phyloP scores from a whole-genome alignment of 441 rosid genomes.

The Erodium texanum region DNA sequence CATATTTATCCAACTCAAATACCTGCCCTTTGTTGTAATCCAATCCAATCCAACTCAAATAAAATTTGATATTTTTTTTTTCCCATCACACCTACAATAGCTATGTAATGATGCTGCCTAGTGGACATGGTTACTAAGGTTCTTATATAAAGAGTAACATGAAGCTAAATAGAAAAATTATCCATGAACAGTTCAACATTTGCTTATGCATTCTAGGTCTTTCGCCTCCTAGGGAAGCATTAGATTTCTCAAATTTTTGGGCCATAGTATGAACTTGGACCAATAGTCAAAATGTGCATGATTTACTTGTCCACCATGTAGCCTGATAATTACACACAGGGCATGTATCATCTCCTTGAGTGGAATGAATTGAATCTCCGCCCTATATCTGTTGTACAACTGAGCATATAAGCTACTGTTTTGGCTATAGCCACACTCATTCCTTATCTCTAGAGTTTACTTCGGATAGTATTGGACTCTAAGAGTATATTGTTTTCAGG shows the following conservation, averaged over 20 bases:
- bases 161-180: not conserved
- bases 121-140: not conserved
- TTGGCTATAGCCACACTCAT: too few species aligned
- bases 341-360: not conserved
- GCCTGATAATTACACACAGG: not conserved
- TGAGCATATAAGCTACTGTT: too few species aligned
- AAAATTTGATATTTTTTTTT: too few species aligned
- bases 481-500: not conserved
- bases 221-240: not conserved
- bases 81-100: not conserved
- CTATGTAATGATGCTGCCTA: not conserved
- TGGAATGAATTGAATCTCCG: too few species aligned
- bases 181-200: not conserved
- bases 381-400: too few species aligned
- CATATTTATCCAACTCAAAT: too few species aligned
- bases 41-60: too few species aligned
- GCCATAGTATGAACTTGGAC: not conserved
- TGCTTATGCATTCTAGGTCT: not conserved
- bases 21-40: too few species aligned
- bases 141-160: not conserved
- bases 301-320: not conserved
- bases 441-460: too few species aligned
- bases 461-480: not conserved
- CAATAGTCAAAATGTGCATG: not conserved
- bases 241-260: not conserved